These are phyloP conservation scores for Artemisia annua DNA, from an alignment of 129 eudicot species.

Conservation along the genomic window DNA sequence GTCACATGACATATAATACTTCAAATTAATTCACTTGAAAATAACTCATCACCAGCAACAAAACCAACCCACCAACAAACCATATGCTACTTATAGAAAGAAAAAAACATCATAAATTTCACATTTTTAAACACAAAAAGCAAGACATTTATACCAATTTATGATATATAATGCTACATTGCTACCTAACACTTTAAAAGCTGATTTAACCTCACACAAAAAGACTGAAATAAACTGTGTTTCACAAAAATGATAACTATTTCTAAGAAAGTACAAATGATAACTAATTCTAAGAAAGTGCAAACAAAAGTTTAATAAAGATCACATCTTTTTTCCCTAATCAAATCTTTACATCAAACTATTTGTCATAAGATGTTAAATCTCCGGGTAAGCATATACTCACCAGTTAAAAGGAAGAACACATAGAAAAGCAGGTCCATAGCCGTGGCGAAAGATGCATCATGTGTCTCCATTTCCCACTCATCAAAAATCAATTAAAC, in stretches of 20 bases:
- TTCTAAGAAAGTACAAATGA: too few species aligned
- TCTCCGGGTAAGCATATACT: conserved; percentile 15
- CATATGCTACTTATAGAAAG: conserved; percentile 10
- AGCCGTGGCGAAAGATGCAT: too few species aligned
- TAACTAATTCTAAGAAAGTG: neutral
- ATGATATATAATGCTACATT: too few species aligned
- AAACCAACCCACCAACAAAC: neutral
- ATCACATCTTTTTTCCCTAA: neutral
- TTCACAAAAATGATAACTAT: neutral
- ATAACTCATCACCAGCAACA: conserved; percentile 28
- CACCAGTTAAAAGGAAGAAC: conserved; percentile 22
- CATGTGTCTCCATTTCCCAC: too few species aligned
- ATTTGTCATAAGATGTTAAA: conserved; percentile 23
- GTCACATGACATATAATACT: conserved; percentile 24
- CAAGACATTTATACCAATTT: too few species aligned
- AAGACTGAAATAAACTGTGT: too few species aligned
- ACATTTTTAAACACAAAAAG: conserved; percentile 16
- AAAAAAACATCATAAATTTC: conserved; percentile 16
- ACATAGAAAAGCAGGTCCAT: neutral
- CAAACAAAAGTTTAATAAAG: neutral
- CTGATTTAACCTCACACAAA: too few species aligned
- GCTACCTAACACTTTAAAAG: too few species aligned
- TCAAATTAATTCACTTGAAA: conserved; percentile 27
- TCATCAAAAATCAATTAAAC: too few species aligned
- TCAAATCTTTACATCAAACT: conserved; percentile 29